A percentile compares a stretch with the other conserved stretches of the same genome.
Evolutionary conservation across 1,284 basidiomycete genomes (phyloP).

Genomic region (Hypsizygus ulmarius): DNA sequence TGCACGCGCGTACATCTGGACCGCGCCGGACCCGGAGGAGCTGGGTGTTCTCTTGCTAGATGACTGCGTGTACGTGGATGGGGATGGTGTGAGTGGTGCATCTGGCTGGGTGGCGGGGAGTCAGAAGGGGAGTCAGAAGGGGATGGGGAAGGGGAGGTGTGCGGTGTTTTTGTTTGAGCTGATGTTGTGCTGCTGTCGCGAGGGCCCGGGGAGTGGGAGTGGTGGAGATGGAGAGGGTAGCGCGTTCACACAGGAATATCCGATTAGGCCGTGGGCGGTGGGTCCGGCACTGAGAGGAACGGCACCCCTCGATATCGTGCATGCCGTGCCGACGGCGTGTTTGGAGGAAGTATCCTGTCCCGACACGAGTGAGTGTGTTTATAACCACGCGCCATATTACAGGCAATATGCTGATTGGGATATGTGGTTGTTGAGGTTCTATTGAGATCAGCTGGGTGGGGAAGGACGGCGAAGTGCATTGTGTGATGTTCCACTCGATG

Average conservation of each 20-base stretch:
- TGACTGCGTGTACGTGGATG: slow-evolving; percentile 28
- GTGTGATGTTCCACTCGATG: slow-evolving; percentile 27
- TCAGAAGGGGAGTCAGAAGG: no score
- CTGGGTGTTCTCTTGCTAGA: slow-evolving; percentile 33
- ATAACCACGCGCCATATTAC: background rate
- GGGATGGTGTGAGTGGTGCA: slow-evolving; percentile 2
- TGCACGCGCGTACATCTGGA: slow-evolving; percentile 27
- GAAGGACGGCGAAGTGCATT: slow-evolving; percentile 16
- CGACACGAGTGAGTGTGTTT: slow-evolving; percentile 25
- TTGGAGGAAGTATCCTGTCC: slow-evolving; percentile 27
- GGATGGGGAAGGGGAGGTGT: slow-evolving; percentile 21
- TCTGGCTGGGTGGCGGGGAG: no score
- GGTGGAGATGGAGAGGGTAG: background rate
- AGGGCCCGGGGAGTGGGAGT: slow-evolving; percentile 14
- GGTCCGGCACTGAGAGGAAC: slow-evolving; percentile 31
- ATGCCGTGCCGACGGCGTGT: slow-evolving; percentile 28
- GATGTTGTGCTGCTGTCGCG: slow-evolving; percentile 32
- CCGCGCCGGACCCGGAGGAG: slow-evolving; percentile 26
- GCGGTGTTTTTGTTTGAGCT: slow-evolving; percentile 36
- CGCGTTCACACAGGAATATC: slow-evolving; percentile 23
- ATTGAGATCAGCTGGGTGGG: slow-evolving; percentile 33
- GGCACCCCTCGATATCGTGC: slow-evolving; percentile 27
- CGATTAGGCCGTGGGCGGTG: slow-evolving; percentile 34
- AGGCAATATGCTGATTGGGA: no score
- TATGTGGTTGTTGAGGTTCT: slow-evolving; percentile 18